Evolutionary conservation across 2,329 filamentous ascomycete species (phyloP).

Genomic region (Colletotrichum melonis): DNA sequence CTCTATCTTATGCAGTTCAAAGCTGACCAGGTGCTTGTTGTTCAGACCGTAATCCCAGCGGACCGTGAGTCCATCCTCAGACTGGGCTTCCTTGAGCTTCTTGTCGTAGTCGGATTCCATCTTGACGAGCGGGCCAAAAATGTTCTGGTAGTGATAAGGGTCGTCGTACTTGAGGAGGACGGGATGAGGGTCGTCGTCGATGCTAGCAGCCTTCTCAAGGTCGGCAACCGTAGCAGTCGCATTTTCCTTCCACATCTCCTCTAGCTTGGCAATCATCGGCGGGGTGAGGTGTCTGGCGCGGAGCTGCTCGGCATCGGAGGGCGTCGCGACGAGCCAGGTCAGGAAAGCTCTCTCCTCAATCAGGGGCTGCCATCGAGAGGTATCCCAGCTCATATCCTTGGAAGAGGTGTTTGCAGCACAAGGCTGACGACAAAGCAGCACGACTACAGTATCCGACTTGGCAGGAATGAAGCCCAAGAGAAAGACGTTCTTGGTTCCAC

Average conservation of each 20-base stretch:
- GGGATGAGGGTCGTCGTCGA: slow-evolving; percentile 94
- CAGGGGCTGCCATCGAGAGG: slow-evolving; percentile 95
- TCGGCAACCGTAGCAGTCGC: slow-evolving; percentile 88
- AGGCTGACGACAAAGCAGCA: slow-evolving; percentile 94
- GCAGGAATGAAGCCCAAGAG: slow-evolving; percentile 97
- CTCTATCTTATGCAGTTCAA: slow-evolving; percentile 96
- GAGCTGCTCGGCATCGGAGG: slow-evolving; percentile 94
- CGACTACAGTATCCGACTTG: slow-evolving; percentile 98
- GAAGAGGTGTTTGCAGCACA: slow-evolving; percentile 94
- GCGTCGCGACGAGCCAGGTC: slow-evolving; percentile 89
- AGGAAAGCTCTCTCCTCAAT: slow-evolving; percentile 97
- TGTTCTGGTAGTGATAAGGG: slow-evolving; percentile 98
- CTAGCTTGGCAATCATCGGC: slow-evolving; percentile 94
- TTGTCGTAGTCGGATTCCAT: slow-evolving; percentile 99
- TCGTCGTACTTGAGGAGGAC: slow-evolving; percentile 96
- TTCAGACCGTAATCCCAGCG: slow-evolving; percentile 96
- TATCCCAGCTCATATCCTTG: slow-evolving; percentile 99
- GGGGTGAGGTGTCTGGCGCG: slow-evolving; percentile 92
- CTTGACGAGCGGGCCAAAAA: slow-evolving; percentile 97
- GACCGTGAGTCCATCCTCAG: slow-evolving; percentile 93
- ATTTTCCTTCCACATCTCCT: slow-evolving; percentile 99
- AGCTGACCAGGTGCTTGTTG: slow-evolving; percentile 96
- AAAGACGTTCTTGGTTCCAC: slow-evolving; percentile 99
- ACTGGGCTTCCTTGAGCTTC: slow-evolving; percentile 98
- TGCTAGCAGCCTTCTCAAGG: slow-evolving; percentile 88